Conservation (phyloP, 495 filamentous ascomycete genomes). For the Aspergillus hancockii region DNA sequence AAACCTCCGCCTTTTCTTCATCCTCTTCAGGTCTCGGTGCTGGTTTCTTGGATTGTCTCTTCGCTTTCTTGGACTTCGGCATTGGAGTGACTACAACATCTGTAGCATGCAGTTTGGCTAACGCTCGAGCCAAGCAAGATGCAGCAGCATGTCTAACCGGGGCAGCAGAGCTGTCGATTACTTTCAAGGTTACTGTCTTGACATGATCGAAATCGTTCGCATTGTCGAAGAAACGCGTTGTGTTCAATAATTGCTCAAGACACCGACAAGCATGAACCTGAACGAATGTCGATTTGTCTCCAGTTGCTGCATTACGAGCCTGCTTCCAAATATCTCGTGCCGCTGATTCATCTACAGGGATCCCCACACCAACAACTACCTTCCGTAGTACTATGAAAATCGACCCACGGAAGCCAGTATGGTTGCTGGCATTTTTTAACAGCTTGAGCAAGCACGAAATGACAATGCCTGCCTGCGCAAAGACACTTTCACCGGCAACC, state of each 20-base stretch:
- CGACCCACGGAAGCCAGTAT: conserved; percentile 80
- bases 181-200: conserved; percentile 76
- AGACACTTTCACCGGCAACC: conserved; percentile 88
- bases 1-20: conserved; percentile 70
- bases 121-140: conserved; percentile 72
- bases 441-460: conserved; percentile 73
- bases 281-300: conserved; percentile 81
- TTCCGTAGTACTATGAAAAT: conserved; percentile 80
- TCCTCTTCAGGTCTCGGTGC: conserved; percentile 68
- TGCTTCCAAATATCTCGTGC: conserved; percentile 94
- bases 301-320: conserved; percentile 70
- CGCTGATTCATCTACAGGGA: conserved; percentile 80
- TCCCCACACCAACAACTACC: conserved; percentile 67
- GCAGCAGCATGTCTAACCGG: conserved; percentile 83
- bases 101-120: conserved; percentile 80
- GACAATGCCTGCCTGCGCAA: conserved; percentile 75
- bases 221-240: conserved; percentile 82
- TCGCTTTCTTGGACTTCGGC: conserved; percentile 71
- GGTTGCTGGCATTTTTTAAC: conserved; percentile 74
- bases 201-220: conserved; percentile 88
- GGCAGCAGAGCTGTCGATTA: conserved; percentile 74
- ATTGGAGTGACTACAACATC: conserved; percentile 53
- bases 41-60: conserved; percentile 69
- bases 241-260: conserved; percentile 68
- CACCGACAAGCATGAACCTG: conserved; percentile 80